Base-by-base conservation (phyloP, 2,329 filamentous ascomycete genomes). In the Exophiala viscosa region DNA sequence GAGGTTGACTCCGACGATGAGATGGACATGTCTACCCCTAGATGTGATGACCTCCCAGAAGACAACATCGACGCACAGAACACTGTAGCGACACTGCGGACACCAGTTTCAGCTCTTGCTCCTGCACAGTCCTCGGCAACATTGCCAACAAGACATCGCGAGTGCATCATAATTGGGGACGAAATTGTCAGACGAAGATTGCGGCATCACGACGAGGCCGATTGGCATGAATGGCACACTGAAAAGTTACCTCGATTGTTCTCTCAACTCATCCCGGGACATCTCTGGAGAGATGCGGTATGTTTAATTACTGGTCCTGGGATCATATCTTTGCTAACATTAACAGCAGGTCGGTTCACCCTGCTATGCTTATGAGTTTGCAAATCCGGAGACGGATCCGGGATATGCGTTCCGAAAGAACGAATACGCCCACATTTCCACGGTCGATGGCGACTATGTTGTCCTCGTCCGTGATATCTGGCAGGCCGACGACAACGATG, bases 401-500 rank as follows among this genome's bases (percentile, higher is more conserved):
- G n/a, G n/a, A n/a, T 31, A 48, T 13, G 51, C 42, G 17, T 57
- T 59, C 33, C 45, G 48, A 14, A 39, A 10, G 34, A 10, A 40
- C 17, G 36, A 52, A 34, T 57, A 40, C 23, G 43, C 39, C 20
- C 34, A 35, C 10, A 20, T 53, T 48, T 40, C n/a, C 8, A 36
- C 36, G 36, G 33, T 10, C 3, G 36, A 15, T 23, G 15, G n/a
- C 7, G 43, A 42, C 5, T 33, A 50, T 39, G 23, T 59, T 23
- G 40, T 57, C 8, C 40, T 44, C 32, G 36, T 59, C 13, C 56
- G 51, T 45, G 39, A 44, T 8, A 48, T 54, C 31, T 34, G 38
- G 44, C 18, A 15, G 32, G 14, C 14, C 6, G 39, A 46, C 4
- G 11, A 23, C 17, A 14, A n/a, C 5, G 34, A 38, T 3, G 36